Base-by-base conservation (phyloP, 176 grass and related monocot genomes). In the Echinochloa phyllopogon region DNA sequence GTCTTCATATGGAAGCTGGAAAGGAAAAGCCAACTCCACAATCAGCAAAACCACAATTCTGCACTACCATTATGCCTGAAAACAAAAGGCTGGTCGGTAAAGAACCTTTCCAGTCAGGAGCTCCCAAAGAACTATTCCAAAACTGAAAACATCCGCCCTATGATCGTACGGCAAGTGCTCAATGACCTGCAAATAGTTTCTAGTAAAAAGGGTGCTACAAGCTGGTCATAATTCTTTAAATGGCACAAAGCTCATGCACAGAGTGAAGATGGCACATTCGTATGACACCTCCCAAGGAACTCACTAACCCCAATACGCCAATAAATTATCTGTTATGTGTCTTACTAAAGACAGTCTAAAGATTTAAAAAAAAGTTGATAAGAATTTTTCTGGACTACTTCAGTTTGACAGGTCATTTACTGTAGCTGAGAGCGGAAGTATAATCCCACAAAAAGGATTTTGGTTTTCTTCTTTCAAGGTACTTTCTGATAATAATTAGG, bases 111-210 rank as follows among this genome's bases (percentile, higher is more conserved):
- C 85, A 41, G 91, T 91, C n/a, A 97, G 74, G 62, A 97, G 78
- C 82, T 97, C 94, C 94, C 94, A 97, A 23, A 97, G 69, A 75
- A 97, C 89, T 89, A 97, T 85, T 25, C 87, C 94, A 47, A 93
- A 97, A 86, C 94, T 97, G 81, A 97, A 97, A 51, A 97, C 94
- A 86, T 97, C 94, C 13, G 94, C 91, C 43, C 86, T 94, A 18
- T 91, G 94, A 85, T 97, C 91, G 15, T 97, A 97, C 0, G 86
- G 84, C 15, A 72, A 89, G 48, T 94, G 94, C 49, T 89, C 91
- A 83, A 97, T 91, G 72, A 97, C 89, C 94, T 97, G 88, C 25
- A 81, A 74, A 37, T 9, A 58, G 33, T 49, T 65, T 70, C 52
- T 23, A 69, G 69, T 52, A 68, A 74, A 65, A 71, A 71, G 51